Evolutionary conservation across 805 yeast species (phyloP).

Genomic region (Ogataea corticis): DNA sequence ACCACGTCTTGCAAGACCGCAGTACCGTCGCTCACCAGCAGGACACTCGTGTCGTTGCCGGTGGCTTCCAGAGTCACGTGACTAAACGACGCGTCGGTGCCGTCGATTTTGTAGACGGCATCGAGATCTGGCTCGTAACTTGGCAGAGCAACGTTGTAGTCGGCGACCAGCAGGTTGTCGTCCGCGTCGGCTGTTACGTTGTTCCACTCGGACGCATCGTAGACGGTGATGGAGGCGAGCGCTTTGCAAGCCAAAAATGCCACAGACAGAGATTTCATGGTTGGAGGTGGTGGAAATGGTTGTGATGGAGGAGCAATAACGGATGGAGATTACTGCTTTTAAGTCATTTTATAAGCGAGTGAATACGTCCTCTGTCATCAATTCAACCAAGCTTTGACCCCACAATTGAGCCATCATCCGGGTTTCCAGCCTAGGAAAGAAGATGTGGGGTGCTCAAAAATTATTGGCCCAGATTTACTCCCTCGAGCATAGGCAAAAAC

Average conservation of each 20-base stretch:
- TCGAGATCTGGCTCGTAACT: conserved; percentile 2
- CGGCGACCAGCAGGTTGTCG: not conserved
- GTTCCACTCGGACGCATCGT: not conserved
- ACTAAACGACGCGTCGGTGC: not conserved
- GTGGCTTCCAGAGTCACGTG: not conserved
- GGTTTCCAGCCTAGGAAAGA: too few species aligned
- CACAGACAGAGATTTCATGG: not conserved
- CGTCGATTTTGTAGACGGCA: not conserved
- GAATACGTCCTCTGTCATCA: too few species aligned
- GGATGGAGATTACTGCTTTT: too few species aligned
- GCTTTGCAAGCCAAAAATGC: not conserved
- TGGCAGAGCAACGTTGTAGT: conserved; percentile 2
- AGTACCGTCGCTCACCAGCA: not conserved
- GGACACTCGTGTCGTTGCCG: conserved; percentile 6
- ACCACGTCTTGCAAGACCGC: conserved; percentile 2
- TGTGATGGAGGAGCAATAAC: too few species aligned
- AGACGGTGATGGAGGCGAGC: not conserved
- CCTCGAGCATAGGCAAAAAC: too few species aligned
- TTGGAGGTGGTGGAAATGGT: too few species aligned
- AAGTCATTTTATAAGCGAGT: too few species aligned
- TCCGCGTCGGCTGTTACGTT: not conserved
- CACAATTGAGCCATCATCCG: too few species aligned
- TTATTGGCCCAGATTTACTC: too few species aligned
- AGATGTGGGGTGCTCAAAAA: too few species aligned
- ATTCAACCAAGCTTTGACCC: too few species aligned